Conservation (phyloP, 352 stramenopile species). For the Aphanomyces astaci region DNA sequence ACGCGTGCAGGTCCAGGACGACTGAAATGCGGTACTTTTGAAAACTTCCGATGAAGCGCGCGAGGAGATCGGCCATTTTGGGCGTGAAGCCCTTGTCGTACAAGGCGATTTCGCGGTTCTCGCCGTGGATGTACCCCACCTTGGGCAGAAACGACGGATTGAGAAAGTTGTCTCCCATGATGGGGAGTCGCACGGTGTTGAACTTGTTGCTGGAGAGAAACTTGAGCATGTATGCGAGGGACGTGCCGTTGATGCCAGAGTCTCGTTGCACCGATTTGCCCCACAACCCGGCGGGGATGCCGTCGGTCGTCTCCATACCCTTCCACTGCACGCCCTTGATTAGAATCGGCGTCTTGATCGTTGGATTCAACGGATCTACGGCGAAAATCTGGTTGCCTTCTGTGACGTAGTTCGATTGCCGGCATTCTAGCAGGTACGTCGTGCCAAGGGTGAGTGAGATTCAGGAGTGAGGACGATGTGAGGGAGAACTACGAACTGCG, state of each 20-base stretch:
- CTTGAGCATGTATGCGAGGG: constrained; percentile 38
- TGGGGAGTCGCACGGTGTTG: constrained; percentile 51
- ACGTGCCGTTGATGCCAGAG: constrained; percentile 37
- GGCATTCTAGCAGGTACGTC: constrained; percentile 35
- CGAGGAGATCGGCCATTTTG: constrained; percentile 49
- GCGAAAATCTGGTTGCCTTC: constrained; percentile 47
- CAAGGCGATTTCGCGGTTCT: constrained; percentile 51
- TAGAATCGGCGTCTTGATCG: constrained; percentile 40
- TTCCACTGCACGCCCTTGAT: constrained; percentile 58
- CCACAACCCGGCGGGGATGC: constrained; percentile 55
- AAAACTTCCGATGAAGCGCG: constrained; percentile 45
- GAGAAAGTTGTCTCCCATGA: constrained; percentile 48
- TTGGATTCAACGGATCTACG: constrained; percentile 35
- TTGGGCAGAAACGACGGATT: constrained; percentile 34
- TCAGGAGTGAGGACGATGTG: background rate
- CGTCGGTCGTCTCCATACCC: constrained; percentile 52
- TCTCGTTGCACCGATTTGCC: constrained; percentile 32
- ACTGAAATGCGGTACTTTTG: constrained; percentile 43
- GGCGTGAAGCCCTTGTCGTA: constrained; percentile 31
- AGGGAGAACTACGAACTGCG: background rate
- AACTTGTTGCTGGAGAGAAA: constrained; percentile 53
- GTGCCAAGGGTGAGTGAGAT: background rate
- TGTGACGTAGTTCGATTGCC: constrained; percentile 53
- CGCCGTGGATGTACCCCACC: constrained; percentile 43
- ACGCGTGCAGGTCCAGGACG: constrained; percentile 49